Conservation (phyloP, 352 stramenopile genomes). For the Phytophthora tentaculata region DNA sequence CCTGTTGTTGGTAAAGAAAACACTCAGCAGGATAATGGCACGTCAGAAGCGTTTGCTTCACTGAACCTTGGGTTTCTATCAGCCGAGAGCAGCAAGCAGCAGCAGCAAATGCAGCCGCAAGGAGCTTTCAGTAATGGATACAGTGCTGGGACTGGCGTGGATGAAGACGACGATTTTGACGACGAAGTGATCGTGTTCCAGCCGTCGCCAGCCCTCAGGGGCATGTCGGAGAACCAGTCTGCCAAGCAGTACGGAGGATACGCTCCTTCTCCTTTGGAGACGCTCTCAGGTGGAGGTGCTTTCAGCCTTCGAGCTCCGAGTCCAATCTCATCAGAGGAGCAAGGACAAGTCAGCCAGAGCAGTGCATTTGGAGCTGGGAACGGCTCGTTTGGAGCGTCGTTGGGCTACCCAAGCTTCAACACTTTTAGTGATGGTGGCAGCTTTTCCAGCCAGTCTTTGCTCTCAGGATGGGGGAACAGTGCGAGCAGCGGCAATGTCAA, state of each 20-base stretch:
- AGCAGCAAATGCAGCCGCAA: conserved; percentile 17
- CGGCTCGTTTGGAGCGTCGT: conserved; percentile 47
- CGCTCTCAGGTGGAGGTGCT: conserved; percentile 24
- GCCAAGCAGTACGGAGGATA: conserved; percentile 24
- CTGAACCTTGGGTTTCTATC: conserved; percentile 45
- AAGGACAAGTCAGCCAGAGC: conserved; percentile 22
- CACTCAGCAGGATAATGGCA: conserved; percentile 24
- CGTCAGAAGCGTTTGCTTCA: conserved; percentile 23
- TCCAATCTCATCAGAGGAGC: conserved; percentile 31
- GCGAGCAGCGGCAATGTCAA: conserved; percentile 20
- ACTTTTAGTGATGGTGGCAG: conserved; percentile 58
- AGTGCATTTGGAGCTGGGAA: conserved; percentile 44
- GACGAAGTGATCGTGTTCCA: conserved; percentile 89
- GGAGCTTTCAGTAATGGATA: conserved; percentile 11
- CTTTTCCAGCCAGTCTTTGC: conserved; percentile 48
- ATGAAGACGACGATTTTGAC: conserved; percentile 81
- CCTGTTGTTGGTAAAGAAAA: conserved; percentile 20
- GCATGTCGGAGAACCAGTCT: conserved; percentile 32
- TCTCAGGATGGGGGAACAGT: conserved; percentile 62
- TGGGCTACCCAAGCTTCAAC: conserved; percentile 71
- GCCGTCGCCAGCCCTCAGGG: conserved; percentile 51
- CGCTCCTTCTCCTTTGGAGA: conserved; percentile 32
- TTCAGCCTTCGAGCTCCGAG: conserved; percentile 44
- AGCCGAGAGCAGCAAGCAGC: conserved; percentile 21
- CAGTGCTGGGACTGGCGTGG: conserved; percentile 18